These are phyloP conservation scores for Phoma sp. DNA, from an alignment of 2,329 filamentous ascomycete species.

Conservation along the genomic window DNA sequence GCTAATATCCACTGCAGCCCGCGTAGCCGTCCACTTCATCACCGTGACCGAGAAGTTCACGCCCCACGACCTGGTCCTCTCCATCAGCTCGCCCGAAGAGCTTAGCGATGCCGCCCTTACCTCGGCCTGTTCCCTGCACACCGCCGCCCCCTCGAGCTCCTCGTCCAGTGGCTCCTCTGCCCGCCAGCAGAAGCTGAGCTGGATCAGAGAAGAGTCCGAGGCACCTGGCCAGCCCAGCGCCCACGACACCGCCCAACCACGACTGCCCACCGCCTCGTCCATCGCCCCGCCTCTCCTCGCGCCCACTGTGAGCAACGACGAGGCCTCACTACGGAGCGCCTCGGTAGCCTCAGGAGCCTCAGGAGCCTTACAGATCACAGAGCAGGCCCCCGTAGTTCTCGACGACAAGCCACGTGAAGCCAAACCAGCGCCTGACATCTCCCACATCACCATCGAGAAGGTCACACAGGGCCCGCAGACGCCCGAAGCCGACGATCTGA, in stretches of 20 bases:
- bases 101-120: constrained; percentile 88
- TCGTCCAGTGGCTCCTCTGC: constrained; percentile 83
- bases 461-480: constrained; percentile 29
- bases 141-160: constrained; percentile 82
- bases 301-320: constrained; percentile 17
- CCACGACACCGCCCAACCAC: constrained; percentile 25
- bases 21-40: constrained; percentile 74
- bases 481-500: constrained; percentile 26
- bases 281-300: constrained; percentile 35
- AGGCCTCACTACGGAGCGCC: constrained; percentile 11
- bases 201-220: constrained; percentile 92
- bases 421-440: constrained; percentile 23
- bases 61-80: constrained; percentile 84
- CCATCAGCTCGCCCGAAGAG: constrained; percentile 75
- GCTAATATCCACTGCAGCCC: constrained; percentile 63
- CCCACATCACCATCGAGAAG: constrained; percentile 32
- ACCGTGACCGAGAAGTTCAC: constrained; percentile 71
- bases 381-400: constrained; percentile 22
- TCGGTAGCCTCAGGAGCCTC: constrained; percentile 13
- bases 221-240: constrained; percentile 60
- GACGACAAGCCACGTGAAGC: constrained; percentile 20
- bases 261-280: constrained; percentile 31
- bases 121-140: constrained; percentile 86
- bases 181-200: constrained; percentile 77
- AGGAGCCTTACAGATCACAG: constrained; percentile 7